These are phyloP conservation scores for Trypanosoma vivax DNA, from an alignment of 208 protist genomes.

Conservation along the genomic window DNA sequence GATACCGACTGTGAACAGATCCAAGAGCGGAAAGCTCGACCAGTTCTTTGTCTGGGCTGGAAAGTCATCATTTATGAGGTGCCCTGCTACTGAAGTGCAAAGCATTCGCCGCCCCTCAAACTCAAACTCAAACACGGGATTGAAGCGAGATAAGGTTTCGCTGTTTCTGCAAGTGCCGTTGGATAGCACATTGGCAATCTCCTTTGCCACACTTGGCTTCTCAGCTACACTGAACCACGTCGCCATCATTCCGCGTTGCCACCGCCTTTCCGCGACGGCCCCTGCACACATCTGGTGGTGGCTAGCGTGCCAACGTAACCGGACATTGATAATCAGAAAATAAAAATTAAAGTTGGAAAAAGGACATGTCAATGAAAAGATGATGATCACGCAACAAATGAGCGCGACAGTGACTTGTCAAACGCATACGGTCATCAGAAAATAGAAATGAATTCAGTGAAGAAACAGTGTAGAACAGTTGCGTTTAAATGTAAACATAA, in stretches of 20 bases:
- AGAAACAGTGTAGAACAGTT: too few species aligned
- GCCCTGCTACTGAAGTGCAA: conserved; percentile 96
- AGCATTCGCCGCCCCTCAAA: conserved; percentile 83
- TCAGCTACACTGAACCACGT: conserved; percentile 92
- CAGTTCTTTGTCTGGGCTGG: conserved; percentile 74
- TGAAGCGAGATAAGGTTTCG: conserved; percentile 54
- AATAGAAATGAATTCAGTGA: too few species aligned
- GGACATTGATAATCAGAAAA: too few species aligned
- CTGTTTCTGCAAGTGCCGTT: conserved; percentile 35
- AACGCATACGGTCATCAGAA: too few species aligned
- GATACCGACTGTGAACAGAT: conserved; percentile 86
- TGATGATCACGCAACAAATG: too few species aligned
- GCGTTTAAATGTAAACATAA: too few species aligned
- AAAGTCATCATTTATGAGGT: conserved; percentile 94
- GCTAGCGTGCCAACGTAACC: too few species aligned
- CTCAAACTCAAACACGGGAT: conserved; percentile 78
- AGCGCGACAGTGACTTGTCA: too few species aligned
- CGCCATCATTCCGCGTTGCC: conserved; percentile 29
- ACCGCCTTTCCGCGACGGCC: neutral
- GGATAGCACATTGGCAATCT: conserved; percentile 78
- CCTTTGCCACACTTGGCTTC: conserved; percentile 93
- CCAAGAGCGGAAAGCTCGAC: conserved; percentile 73
- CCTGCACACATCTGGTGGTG: neutral
- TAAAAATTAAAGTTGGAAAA: too few species aligned
- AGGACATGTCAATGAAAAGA: too few species aligned